Evolutionary conservation across 2,329 filamentous ascomycete species (phyloP).

Genomic region (Claviceps pazoutovae): DNA sequence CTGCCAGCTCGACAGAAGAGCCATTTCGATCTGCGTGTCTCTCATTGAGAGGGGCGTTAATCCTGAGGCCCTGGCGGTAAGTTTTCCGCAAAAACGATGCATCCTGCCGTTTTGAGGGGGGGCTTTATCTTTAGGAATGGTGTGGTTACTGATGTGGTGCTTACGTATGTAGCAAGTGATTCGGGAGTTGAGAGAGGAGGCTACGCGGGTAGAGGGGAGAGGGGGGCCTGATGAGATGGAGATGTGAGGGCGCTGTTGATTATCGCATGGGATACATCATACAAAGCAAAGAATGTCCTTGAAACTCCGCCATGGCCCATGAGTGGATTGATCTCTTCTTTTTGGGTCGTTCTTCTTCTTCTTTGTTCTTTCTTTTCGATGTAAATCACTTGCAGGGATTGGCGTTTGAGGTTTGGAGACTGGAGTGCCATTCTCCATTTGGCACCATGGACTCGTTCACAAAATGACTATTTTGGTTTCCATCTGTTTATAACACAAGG

Average conservation of each 20-base stretch:
- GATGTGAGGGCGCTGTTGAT: neutral
- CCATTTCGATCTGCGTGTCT: conserved; percentile 87
- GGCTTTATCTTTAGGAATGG: neutral
- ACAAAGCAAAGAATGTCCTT: too few relatives aligned
- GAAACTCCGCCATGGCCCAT: too few relatives aligned
- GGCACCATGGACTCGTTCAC: neutral
- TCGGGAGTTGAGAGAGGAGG: conserved; percentile 44
- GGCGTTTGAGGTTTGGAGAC: neutral
- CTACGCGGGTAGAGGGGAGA: conserved; percentile 31
- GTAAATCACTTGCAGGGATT: neutral
- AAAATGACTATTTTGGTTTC: neutral
- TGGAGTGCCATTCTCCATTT: neutral
- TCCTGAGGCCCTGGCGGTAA: conserved; percentile 82
- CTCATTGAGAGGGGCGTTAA: conserved; percentile 96
- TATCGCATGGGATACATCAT: too few relatives aligned
- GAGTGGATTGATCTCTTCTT: too few relatives aligned
- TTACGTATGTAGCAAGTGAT: conserved; percentile 36
- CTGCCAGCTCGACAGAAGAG: conserved; percentile 79
- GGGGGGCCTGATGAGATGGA: neutral
- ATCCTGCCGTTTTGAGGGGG: neutral
- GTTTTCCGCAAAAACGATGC: conserved; percentile 16
- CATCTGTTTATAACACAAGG: neutral
- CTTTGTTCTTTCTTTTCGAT: neutral
- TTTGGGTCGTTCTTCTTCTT: neutral
- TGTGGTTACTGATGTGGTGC: neutral